Evolutionary conservation across 768 basidiomycete species (phyloP).

Genomic region (Auricularia auricula-judae): DNA sequence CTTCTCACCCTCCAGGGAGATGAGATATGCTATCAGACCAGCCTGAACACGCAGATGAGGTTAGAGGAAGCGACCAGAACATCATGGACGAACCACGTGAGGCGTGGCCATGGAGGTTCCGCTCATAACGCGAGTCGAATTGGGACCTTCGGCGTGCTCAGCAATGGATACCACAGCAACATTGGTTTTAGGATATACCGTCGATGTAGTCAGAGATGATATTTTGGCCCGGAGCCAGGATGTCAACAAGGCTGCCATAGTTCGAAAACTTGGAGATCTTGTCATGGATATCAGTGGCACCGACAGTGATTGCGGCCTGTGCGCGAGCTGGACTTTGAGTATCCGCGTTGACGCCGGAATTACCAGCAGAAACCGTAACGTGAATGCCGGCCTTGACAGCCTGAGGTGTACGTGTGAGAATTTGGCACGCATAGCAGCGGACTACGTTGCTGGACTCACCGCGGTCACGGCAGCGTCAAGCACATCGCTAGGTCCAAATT

Average conservation of each 20-base stretch:
- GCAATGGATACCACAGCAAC: background rate
- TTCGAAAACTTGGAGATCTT: conserved; percentile 8
- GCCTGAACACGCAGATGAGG: background rate
- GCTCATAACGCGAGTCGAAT: background rate
- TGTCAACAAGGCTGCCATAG: conserved; percentile 9
- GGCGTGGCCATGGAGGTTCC: conserved; percentile 9
- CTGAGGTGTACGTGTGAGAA: background rate
- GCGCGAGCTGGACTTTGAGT: conserved; percentile 8
- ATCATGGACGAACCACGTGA: background rate
- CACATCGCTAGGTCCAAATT: conserved; percentile 2
- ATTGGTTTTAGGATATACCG: background rate
- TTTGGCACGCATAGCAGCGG: no score
- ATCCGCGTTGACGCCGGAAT: conserved; percentile 4
- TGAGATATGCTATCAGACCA: conserved; percentile 3
- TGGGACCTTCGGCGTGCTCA: background rate
- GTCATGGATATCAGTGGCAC: conserved; percentile 8
- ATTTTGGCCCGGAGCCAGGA: conserved; percentile 9
- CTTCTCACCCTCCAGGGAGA: background rate
- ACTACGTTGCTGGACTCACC: conserved; percentile 12
- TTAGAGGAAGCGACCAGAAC: conserved; percentile 1
- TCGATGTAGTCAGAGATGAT: conserved; percentile 7
- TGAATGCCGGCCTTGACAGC: conserved; percentile 6
- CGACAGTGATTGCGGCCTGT: conserved; percentile 8
- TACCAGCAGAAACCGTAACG: conserved; percentile 11
- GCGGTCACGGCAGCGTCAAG: background rate